Percentiles rank a stretch among this genome's conserved stretches.
Conservation (phyloP, 78 protist genomes). For the Dictyostelium firmibasis region DNA sequence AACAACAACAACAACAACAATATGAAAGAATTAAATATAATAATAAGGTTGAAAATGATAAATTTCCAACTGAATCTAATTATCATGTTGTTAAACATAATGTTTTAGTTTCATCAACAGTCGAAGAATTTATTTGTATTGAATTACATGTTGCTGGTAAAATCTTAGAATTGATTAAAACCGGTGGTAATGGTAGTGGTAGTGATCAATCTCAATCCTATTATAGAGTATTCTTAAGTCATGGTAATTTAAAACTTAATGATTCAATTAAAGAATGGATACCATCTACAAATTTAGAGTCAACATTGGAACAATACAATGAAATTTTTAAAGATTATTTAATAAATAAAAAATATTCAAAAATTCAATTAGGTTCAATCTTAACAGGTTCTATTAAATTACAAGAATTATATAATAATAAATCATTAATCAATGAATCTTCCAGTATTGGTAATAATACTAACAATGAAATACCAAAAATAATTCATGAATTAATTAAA, state of each 20-base stretch:
- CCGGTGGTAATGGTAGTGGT: not conserved
- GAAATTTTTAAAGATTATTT: slow-evolving; percentile 2
- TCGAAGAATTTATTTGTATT: not conserved
- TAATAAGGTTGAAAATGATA: not conserved
- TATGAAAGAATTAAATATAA: not conserved
- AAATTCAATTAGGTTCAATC: not conserved
- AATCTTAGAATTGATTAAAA: not conserved
- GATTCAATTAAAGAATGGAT: slow-evolving; percentile 29
- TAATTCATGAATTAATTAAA: not conserved
- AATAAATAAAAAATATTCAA: not conserved
- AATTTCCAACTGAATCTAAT: slow-evolving; percentile 22
- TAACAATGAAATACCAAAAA: not conserved
- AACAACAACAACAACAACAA: not conserved
- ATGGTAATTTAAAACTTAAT: not conserved
- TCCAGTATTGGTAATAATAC: too few relatives aligned
- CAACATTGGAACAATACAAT: slow-evolving; percentile 10
- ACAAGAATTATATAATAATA: not conserved
- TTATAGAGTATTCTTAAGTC: slow-evolving; percentile 4
- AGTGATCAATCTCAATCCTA: not conserved
- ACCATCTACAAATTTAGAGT: not conserved
- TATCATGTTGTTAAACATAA: slow-evolving; percentile 66
- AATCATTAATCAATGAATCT: too few relatives aligned
- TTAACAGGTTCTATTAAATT: slow-evolving; percentile 29
- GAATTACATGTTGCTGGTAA: slow-evolving; percentile 63
- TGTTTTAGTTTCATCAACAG: not conserved